Evolutionary conservation across 371 early-diverging fungal genomes (phyloP).

Genomic region (Conidiobolus incongruus): DNA sequence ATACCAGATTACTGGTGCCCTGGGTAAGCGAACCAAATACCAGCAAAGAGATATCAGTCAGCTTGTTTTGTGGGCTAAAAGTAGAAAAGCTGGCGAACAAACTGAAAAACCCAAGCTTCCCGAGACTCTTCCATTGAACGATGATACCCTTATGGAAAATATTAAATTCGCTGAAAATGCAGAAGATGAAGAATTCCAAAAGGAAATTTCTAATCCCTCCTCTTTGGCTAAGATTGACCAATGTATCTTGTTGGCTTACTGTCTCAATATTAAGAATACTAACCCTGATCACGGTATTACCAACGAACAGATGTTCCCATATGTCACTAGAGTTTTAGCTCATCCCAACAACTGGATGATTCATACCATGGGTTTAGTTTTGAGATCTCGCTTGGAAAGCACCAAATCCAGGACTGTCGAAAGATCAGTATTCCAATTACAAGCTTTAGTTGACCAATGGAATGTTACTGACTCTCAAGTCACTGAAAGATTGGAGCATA

Average conservation of each 20-base stretch:
- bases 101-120: slow-evolving; percentile 18
- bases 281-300: slow-evolving; percentile 84
- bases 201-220: slow-evolving; percentile 15
- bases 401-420: slow-evolving; percentile 72
- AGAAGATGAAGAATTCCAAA: slow-evolving; percentile 4
- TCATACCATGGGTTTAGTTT: slow-evolving; percentile 75
- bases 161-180: slow-evolving; percentile 27
- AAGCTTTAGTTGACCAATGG: slow-evolving; percentile 80
- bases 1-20: slow-evolving; percentile 68
- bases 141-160: slow-evolving; percentile 76
- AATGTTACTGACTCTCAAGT: slow-evolving; percentile 42
- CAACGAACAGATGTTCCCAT: slow-evolving; percentile 80
- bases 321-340: slow-evolving; percentile 69
- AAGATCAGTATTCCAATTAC: slow-evolving; percentile 73
- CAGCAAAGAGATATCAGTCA: slow-evolving; percentile 71
- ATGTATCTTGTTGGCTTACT: slow-evolving; percentile 67
- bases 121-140: slow-evolving; percentile 52
- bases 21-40: slow-evolving; percentile 83
- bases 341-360: slow-evolving; percentile 93
- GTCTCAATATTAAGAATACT: slow-evolving; percentile 78
- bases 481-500: slow-evolving; percentile 53
- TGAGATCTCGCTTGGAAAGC: slow-evolving; percentile 77
- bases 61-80: slow-evolving; percentile 71
- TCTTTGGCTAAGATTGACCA: slow-evolving; percentile 59
- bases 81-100: slow-evolving; percentile 12